These are phyloP conservation scores for Gossypium schwendimanii DNA, from an alignment of 441 rosid species.

Conservation along the genomic window DNA sequence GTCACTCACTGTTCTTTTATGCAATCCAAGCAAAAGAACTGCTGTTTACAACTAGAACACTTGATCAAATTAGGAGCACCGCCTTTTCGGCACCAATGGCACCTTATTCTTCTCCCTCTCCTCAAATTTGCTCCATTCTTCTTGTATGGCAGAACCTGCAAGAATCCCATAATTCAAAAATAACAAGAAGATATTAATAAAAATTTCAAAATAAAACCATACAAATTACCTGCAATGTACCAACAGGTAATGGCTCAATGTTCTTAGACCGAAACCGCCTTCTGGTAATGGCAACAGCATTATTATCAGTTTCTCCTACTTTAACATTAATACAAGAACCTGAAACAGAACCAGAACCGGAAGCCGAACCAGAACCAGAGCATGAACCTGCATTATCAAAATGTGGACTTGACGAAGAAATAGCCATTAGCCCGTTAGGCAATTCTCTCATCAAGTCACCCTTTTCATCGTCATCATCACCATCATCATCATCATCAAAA, in stretches of 20 bases:
- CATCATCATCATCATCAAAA: conserved; percentile 28
- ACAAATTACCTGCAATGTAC: conserved; percentile 57
- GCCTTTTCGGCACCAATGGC: conserved; percentile 82
- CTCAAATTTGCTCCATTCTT: conserved; percentile 43
- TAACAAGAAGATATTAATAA: background rate
- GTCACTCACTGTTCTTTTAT: conserved; percentile 54
- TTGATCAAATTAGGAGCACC: conserved; percentile 42
- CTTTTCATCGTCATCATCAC: conserved; percentile 15
- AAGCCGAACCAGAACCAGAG: conserved; percentile 14
- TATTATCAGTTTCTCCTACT: conserved; percentile 39
- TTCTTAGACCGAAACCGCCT: conserved; percentile 81
- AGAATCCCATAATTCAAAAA: background rate
- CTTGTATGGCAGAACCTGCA: conserved; percentile 58
- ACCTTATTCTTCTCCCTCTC: conserved; percentile 59
- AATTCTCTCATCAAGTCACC: conserved; percentile 64
- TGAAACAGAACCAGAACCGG: conserved; percentile 18
- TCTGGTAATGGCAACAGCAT: conserved; percentile 30
- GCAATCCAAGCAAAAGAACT: conserved; percentile 73
- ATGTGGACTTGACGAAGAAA: conserved; percentile 53
- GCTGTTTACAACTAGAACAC: conserved; percentile 65
- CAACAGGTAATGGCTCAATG: conserved; percentile 65
- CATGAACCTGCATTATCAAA: conserved; percentile 44
- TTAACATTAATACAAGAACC: conserved; percentile 48
- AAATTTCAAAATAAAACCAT: background rate
- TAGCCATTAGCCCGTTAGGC: conserved; percentile 91